Percentiles rank a stretch among this genome's conserved stretches.
These are phyloP conservation scores for Lipomyces spencermartinsiae DNA, from an alignment of 805 yeast species.

Conservation along the genomic window DNA sequence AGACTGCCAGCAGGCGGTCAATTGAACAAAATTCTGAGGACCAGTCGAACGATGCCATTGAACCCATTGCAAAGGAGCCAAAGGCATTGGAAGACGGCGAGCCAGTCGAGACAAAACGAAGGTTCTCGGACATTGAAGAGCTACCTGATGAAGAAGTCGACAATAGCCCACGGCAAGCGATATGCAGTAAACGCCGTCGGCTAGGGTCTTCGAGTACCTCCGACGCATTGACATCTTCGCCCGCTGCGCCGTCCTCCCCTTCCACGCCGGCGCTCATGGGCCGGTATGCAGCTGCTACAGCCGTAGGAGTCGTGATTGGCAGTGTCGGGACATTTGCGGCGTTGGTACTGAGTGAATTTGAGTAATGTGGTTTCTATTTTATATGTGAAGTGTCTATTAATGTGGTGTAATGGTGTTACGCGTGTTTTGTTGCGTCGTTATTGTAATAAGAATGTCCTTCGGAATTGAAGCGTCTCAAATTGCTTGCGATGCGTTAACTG, in stretches of 20 bases:
- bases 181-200: constrained; percentile 3
- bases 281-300: constrained; percentile 23
- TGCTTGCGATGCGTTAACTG: background rate
- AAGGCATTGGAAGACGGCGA: background rate
- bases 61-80: background rate
- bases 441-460: background rate
- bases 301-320: constrained; percentile 36
- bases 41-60: background rate
- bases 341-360: constrained; percentile 10
- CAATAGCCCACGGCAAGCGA: background rate
- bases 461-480: background rate
- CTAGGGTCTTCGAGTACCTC: background rate
- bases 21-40: background rate
- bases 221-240: background rate
- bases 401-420: background rate
- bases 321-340: constrained; percentile 38
- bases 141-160: background rate
- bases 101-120: background rate
- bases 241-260: background rate
- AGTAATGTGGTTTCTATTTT: background rate
- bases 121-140: background rate
- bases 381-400: background rate
- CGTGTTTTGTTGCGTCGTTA: background rate
- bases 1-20: background rate
- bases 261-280: constrained; percentile 7